Evolutionary conservation across 306 rosid genomes (phyloP), one percentile per base, ranked within the genome.

Genomic region (Gleditsia sinensis): DNA sequence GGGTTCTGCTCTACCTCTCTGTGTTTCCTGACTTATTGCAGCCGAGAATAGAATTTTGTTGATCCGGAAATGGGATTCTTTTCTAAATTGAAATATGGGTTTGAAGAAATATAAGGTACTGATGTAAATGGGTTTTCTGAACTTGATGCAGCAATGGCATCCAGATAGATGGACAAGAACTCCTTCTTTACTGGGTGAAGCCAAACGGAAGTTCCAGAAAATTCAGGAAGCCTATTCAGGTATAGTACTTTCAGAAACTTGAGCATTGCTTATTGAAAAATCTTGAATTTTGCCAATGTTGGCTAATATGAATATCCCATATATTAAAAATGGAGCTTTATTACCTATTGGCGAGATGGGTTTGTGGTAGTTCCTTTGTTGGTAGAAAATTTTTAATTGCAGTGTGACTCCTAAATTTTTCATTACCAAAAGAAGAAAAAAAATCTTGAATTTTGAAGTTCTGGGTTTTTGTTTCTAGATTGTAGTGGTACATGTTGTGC

Each of bases 211-310:
- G 30, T 91, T 93, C 75, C 98, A 91, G 78, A 83, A 79, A 54
- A 88, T 93, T 59, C 98, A 87, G 82, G 88, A 93, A 83, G 96
- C 98, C 1, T 93, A 93, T 82, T 81, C 96, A 62, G 97, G 97
- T 87, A 75, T 67, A 57, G 2, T 17, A 43, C 13, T 43, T 33
- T 32, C 3, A 12, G 12, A 33, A 13, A 20, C 21, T 57, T 37
- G 10, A 27, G 10, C 37, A 13, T 0, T 1, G 14, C 14, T n/a
- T 57, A 23, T 28, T 12, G 12, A 21, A 9, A n/a, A 33, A 30
- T 56, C 20, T 32, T 54, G 61, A 16, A 10, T 11, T 67, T 17
- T 3, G 3, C n/a, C n/a, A n/a, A n/a, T n/a, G n/a, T n/a, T n/a
- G n/a, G n/a, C n/a, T n/a, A n/a, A n/a, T n/a, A n/a, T n/a, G n/a